Evolutionary conservation across 2,329 filamentous ascomycete genomes (phyloP), one percentile per base, ranked within the genome.

Genomic region (Cladosporium sp.): DNA sequence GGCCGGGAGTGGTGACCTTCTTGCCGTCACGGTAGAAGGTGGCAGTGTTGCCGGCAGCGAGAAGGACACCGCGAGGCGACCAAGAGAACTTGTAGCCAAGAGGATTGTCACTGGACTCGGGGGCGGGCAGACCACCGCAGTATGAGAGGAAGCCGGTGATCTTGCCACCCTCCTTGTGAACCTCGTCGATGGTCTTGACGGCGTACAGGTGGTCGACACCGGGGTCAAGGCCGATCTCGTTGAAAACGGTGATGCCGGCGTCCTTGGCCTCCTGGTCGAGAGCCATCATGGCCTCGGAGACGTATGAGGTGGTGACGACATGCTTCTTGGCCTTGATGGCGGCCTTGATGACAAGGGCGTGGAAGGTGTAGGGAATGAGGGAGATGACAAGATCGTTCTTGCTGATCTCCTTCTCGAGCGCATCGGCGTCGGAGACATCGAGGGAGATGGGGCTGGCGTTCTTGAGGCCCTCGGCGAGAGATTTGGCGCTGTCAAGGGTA

Each of bases 171-270:
- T 84, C 90, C 68, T 86, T 82, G 85, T 97, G 93, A n/a, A 97
- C 92, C 76, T 92, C 86, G 63, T 90, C 87, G 73, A 97, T 97
- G 65, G 89, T 92, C 83, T 94, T 91, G 78, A 97, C 87, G 56
- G 93, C 93, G 76, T 94, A 91, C 65, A 90, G 80, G 77, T 91
- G 88, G 76, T 92, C 89, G 70, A 92, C 87, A 76, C 89, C 89
- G 30, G 89, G 89, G 78, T 91, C 89, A 51, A 84, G 78, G 67
- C 92, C 92, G 76, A 96, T 96, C 86, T 98, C 94, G 81, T 98
- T 97, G 91, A 97, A 93, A 76, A 97, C 93, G 13, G 92, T 96
- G 77, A 97, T 97, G 67, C 93, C 93, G 21, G 94, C 94, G 69
- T 90, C 91, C 85, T 97, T 96, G 78, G 86, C 88, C 73, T 90